Evolutionary conservation across 306 rosid species (phyloP).

Genomic region (Fagus crenata): DNA sequence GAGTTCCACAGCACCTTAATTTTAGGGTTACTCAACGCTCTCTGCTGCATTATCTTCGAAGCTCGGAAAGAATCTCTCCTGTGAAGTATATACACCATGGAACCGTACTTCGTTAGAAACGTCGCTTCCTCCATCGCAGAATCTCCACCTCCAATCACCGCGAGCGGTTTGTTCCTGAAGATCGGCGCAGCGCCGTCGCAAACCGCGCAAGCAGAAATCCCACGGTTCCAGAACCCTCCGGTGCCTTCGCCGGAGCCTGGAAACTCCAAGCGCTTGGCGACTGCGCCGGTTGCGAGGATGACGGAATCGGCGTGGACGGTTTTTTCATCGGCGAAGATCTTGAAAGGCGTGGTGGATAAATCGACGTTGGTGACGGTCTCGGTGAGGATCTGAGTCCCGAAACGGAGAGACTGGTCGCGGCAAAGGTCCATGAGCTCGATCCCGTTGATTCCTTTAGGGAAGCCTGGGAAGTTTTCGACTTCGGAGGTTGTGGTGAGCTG

Average conservation of each 20-base stretch:
- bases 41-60: conserved; percentile 84
- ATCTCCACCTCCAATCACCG: conserved; percentile 88
- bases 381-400: conserved; percentile 76
- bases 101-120: conserved; percentile 81
- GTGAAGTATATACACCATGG: conserved; percentile 68
- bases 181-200: conserved; percentile 94
- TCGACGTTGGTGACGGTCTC: conserved; percentile 76
- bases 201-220: conserved; percentile 82
- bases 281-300: conserved; percentile 86
- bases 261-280: conserved; percentile 66
- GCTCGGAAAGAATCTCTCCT: conserved; percentile 75
- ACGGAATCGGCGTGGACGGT: conserved; percentile 56
- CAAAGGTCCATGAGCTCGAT: conserved; percentile 76
- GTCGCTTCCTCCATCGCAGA: conserved; percentile 93
- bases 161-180: conserved; percentile 67
- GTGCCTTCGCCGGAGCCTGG: conserved; percentile 62
- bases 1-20: conserved; percentile 77
- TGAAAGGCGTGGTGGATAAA: conserved; percentile 63
- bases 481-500: conserved; percentile 92
- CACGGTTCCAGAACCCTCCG: conserved; percentile 79
- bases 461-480: conserved; percentile 88
- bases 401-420: conserved; percentile 63
- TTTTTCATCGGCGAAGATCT: conserved; percentile 54
- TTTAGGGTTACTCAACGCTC: conserved; percentile 59
- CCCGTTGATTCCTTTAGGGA: conserved; percentile 69